Percentiles rank a stretch among this genome's conserved stretches.
These are phyloP conservation scores for Knoxdaviesia proteae DNA, from an alignment of 2,329 filamentous ascomycete genomes.

Conservation along the genomic window DNA sequence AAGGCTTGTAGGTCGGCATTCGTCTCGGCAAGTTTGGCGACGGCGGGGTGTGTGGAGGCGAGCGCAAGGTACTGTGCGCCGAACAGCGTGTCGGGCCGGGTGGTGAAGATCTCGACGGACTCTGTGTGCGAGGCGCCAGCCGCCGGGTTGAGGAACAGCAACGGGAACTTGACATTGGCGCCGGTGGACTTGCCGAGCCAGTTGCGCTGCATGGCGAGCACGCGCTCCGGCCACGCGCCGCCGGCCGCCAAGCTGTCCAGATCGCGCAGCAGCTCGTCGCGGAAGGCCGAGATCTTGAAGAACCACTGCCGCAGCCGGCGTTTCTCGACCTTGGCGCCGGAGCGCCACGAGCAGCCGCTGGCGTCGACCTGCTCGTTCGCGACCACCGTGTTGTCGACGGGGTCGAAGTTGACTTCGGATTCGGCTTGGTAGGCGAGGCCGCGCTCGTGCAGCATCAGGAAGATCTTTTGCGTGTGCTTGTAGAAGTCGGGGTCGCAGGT, in stretches of 20 bases:
- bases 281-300: constrained; percentile 61
- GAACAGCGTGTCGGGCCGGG: constrained; percentile 67
- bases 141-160: constrained; percentile 17
- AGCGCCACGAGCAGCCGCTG: constrained; percentile 70
- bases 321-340: constrained; percentile 67
- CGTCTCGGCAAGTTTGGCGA: constrained; percentile 33
- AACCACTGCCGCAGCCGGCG: constrained; percentile 74
- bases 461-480: constrained; percentile 73
- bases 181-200: constrained; percentile 71
- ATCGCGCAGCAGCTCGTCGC: constrained; percentile 50
- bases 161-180: constrained; percentile 48
- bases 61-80: constrained; percentile 73
- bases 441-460: constrained; percentile 52
- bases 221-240: constrained; percentile 61
- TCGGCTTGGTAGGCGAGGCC: constrained; percentile 69
- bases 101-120: constrained; percentile 58
- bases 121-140: constrained; percentile 14
- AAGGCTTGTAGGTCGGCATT: constrained; percentile 47
- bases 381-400: constrained; percentile 70
- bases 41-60: constrained; percentile 51
- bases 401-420: constrained; percentile 76
- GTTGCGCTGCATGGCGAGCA: constrained; percentile 65
- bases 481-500: constrained; percentile 77
- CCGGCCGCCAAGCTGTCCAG: constrained; percentile 42
- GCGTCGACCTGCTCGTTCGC: constrained; percentile 89